These are phyloP conservation scores for Chenopodium berlandieri DNA, from an alignment of 148 eudicot genomes.

Conservation along the genomic window DNA sequence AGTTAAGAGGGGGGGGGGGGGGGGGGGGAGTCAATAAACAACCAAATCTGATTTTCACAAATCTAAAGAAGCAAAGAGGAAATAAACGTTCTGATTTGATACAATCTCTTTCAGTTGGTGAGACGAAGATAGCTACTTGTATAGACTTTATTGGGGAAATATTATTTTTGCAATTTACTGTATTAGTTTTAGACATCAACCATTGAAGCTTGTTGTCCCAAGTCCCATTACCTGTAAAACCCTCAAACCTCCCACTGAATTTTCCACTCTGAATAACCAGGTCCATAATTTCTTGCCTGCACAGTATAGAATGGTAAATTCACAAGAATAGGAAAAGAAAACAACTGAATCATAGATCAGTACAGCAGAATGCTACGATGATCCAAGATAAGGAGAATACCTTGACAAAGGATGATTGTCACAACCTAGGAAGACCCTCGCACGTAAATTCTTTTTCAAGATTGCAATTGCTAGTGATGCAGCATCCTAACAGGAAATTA, in stretches of 20 bases:
- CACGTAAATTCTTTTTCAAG: constrained; percentile 60
- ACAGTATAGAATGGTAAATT: not conserved
- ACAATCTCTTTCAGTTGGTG: not conserved
- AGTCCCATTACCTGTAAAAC: constrained; percentile 59
- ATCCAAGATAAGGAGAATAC: constrained; percentile 28
- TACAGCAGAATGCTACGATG: not conserved
- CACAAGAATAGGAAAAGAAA: not conserved
- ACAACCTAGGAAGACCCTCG: constrained; percentile 69
- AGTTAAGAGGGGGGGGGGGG: no score
- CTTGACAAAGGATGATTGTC: constrained; percentile 92
- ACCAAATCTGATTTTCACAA: not conserved
- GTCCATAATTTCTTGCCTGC: constrained; percentile 93
- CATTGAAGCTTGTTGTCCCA: not conserved
- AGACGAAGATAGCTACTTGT: not conserved
- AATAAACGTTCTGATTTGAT: not conserved
- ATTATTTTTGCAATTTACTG: not conserved
- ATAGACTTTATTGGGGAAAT: not conserved
- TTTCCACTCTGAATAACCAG: constrained; percentile 73
- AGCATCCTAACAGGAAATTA: constrained; percentile 58
- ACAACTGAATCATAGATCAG: not conserved
- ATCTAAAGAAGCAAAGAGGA: not conserved
- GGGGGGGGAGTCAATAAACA: not conserved
- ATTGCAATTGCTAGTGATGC: constrained; percentile 70
- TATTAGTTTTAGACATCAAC: not conserved
- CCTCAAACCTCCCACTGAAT: constrained; percentile 57